Conservation (phyloP, 345 rosid species). For the Theobroma cacao region DNA sequence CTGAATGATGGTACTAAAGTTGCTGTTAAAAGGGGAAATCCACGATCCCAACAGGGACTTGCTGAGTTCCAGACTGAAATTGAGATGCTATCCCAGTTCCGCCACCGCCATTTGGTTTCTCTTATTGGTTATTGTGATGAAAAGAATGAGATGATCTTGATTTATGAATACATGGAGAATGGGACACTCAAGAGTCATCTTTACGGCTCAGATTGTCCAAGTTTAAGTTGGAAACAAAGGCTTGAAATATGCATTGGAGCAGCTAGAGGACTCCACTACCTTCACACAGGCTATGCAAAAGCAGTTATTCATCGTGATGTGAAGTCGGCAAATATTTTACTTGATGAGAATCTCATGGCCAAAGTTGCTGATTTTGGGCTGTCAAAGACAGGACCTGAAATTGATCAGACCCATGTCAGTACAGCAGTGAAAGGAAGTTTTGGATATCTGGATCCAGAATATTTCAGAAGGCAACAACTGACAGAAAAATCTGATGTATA, state of each 20-base stretch:
- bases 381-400: constrained; percentile 78
- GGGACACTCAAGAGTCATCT: constrained; percentile 69
- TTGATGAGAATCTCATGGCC: constrained; percentile 72
- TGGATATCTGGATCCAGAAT: constrained; percentile 90
- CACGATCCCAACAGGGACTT: constrained; percentile 69
- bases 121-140: constrained; percentile 75
- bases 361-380: constrained; percentile 81
- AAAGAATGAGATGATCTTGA: constrained; percentile 66
- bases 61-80: constrained; percentile 76
- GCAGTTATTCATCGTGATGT: constrained; percentile 71
- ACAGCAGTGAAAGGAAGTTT: constrained; percentile 93
- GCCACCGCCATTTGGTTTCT: constrained; percentile 73
- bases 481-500: constrained; percentile 84
- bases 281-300: constrained; percentile 64
- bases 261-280: constrained; percentile 67
- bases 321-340: constrained; percentile 63
- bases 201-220: constrained; percentile 52
- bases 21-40: constrained; percentile 73
- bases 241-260: constrained; percentile 67
- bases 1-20: constrained; percentile 55
- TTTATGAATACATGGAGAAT: constrained; percentile 74
- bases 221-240: constrained; percentile 61
- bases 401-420: constrained; percentile 91
- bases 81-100: constrained; percentile 72
- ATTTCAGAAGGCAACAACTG: constrained; percentile 83